Percentiles rank a stretch among this genome's conserved stretches.
phyloP scores from a whole-genome alignment of 495 filamentous ascomycete species.

The Cairneyella variabilis region DNA sequence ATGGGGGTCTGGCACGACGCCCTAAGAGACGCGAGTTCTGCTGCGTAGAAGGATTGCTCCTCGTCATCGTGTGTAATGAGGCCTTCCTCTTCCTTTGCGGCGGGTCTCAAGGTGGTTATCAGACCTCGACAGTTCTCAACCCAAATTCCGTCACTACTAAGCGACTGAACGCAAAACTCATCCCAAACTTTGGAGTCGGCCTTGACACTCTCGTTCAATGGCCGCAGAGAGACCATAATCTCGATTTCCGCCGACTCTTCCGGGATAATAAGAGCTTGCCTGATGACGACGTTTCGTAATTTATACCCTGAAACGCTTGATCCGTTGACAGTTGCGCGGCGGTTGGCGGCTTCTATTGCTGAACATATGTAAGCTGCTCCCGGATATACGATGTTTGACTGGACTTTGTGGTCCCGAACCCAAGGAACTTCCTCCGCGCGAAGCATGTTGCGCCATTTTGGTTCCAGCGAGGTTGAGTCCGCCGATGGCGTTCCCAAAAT shows the following conservation, averaged over 20 bases:
- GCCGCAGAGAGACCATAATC: not conserved
- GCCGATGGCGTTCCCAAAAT: conserved; percentile 29
- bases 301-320: conserved; percentile 9
- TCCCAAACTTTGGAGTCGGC: too few species aligned
- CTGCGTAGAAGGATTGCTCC: too few species aligned
- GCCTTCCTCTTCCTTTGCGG: too few species aligned
- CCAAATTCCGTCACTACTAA: too few species aligned
- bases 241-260: not conserved
- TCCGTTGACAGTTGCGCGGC: conserved; percentile 27
- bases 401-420: conserved; percentile 43
- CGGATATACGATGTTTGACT: conserved; percentile 41
- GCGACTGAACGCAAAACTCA: too few species aligned
- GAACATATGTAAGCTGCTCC: conserved; percentile 45
- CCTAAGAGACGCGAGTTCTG: too few species aligned
- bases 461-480: conserved; percentile 26
- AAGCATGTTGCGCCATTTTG: conserved; percentile 34
- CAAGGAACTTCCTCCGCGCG: conserved; percentile 39
- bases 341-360: conserved; percentile 38
- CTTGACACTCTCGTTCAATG: too few species aligned
- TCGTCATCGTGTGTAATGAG: too few species aligned
- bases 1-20: too few species aligned
- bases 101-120: too few species aligned
- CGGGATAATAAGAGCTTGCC: conserved; percentile 1
- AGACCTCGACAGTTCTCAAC: too few species aligned
- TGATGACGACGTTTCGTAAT: conserved; percentile 5